phyloP scores from a whole-genome alignment of 352 stramenopile genomes.

The Phytopythium aichiense region DNA sequence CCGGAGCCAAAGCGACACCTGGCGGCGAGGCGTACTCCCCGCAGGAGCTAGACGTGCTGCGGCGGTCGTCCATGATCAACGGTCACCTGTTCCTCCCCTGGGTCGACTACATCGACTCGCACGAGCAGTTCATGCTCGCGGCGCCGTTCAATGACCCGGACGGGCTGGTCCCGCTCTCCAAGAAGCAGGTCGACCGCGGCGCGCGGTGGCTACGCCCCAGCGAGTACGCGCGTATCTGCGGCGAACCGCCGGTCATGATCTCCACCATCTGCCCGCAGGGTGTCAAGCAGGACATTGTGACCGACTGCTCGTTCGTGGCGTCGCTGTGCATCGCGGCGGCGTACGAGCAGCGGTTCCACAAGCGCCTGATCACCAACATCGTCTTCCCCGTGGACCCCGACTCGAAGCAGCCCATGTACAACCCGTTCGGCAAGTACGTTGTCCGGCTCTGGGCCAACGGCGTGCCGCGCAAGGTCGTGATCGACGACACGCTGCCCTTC shows the following conservation, averaged over 20 bases:
- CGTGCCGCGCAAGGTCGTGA: constrained; percentile 89
- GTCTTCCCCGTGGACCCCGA: constrained; percentile 91
- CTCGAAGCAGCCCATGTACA: constrained; percentile 72
- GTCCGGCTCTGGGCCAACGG: constrained; percentile 97
- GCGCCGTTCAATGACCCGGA: constrained; percentile 68
- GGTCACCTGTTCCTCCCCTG: constrained; percentile 80
- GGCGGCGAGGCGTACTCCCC: constrained; percentile 35
- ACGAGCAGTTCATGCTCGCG: constrained; percentile 49
- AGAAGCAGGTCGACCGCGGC: constrained; percentile 62
- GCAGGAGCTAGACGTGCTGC: constrained; percentile 74
- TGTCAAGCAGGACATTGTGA: constrained; percentile 89
- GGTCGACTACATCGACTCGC: constrained; percentile 57
- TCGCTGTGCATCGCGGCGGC: constrained; percentile 90
- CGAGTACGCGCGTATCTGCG: constrained; percentile 49
- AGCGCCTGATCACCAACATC: constrained; percentile 92
- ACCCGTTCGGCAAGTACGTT: constrained; percentile 94
- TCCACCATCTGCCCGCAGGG: constrained; percentile 62
- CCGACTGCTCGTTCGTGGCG: constrained; percentile 92
- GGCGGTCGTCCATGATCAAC: constrained; percentile 81
- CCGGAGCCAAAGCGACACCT: constrained; percentile 9
- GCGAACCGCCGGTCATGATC: constrained; percentile 62
- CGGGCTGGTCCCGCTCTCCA: constrained; percentile 56
- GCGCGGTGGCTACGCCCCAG: constrained; percentile 64
- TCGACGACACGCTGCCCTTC: constrained; percentile 95
- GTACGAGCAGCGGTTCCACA: constrained; percentile 90